Base-by-base conservation (phyloP, 2,329 filamentous ascomycete genomes). In the Penicillium sp. region DNA sequence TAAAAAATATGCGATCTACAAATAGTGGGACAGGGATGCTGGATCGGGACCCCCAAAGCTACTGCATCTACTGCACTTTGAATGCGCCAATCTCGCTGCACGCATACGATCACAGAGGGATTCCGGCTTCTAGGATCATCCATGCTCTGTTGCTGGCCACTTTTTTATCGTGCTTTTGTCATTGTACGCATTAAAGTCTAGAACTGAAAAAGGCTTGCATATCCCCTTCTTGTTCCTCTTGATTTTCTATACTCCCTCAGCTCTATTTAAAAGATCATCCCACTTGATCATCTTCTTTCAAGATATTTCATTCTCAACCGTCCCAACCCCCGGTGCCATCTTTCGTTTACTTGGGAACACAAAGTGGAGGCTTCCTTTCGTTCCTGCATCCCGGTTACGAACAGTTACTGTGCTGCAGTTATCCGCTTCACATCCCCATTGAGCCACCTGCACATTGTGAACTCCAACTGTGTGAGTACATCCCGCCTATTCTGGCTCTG, bases 341-440 rank as follows among this genome's bases (percentile, higher is more conserved):
- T 49, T 40, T 45, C 43, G 47, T 24, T 48, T 47, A 45, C 53
- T 28, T 31, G 7, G 26, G 28, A 21, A 42, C 7, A 31, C 4
- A 22, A 42, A 43, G 47, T 39, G 44, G 51, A 49, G 45, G 43
- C 45, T 49, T 41, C 45, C 48, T 40, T 38, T 53, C 35, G 52
- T 55, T 54, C 57, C 55, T 58, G 57, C 55, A 58, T 52, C 51
- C 32, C 55, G 56, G 56, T 49, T 56, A 45, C 50, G 38, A 54
- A 45, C 53, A 53, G 48, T 51, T 37, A 47, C 48, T 45, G 19
- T 28, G 6, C 57, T 60, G 55, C 57, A 53, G 51, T 53, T 43
- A 54, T 52, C 56, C 52, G 33, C 15, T 42, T 49, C 31, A 19
- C 40, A 56, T 53, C 32, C 26, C 39, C 29, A 37, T 47, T 52